Percentiles rank a stretch among this genome's conserved stretches.
Evolutionary conservation across 169 alveolate species (phyloP).

Genomic region (Eimeria brunetti): DNA sequence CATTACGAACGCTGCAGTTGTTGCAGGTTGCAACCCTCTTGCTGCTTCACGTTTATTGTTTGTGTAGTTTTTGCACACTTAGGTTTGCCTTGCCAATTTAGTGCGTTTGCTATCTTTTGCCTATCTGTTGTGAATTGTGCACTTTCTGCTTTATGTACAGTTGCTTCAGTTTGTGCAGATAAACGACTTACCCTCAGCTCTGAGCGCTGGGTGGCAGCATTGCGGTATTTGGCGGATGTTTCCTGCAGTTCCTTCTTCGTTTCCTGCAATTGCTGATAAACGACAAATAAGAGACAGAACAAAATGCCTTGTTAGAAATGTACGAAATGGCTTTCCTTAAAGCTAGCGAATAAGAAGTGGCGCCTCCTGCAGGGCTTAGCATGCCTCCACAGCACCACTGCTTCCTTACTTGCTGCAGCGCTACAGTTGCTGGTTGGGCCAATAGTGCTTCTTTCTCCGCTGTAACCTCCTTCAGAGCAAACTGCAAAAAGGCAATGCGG

Average conservation of each 20-base stretch:
- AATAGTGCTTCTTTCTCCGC: slow-evolving; percentile 46
- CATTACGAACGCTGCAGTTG: background rate
- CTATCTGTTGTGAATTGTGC: background rate
- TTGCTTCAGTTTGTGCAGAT: background rate
- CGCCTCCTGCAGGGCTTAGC: background rate
- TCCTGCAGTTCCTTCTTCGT: slow-evolving; percentile 26
- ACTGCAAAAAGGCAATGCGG: slow-evolving; percentile 34
- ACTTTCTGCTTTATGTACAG: too few species aligned
- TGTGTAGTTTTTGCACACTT: too few species aligned
- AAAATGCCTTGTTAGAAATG: background rate
- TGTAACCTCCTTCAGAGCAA: slow-evolving; percentile 39
- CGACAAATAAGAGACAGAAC: background rate
- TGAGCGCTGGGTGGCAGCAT: slow-evolving; percentile 12
- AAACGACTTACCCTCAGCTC: slow-evolving; percentile 10
- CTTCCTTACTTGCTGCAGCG: slow-evolving; percentile 32
- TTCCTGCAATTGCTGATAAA: slow-evolving; percentile 56
- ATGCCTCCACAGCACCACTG: background rate
- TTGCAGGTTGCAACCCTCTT: background rate
- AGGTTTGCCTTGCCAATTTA: too few species aligned
- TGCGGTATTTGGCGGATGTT: slow-evolving; percentile 11
- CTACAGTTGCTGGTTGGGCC: slow-evolving; percentile 53
- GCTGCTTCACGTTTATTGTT: background rate
- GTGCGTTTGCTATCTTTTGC: background rate
- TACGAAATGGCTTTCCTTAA: background rate
- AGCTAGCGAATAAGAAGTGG: background rate